These are phyloP conservation scores for Boletus sensibilis DNA, from an alignment of 768 basidiomycete species.

Conservation along the genomic window DNA sequence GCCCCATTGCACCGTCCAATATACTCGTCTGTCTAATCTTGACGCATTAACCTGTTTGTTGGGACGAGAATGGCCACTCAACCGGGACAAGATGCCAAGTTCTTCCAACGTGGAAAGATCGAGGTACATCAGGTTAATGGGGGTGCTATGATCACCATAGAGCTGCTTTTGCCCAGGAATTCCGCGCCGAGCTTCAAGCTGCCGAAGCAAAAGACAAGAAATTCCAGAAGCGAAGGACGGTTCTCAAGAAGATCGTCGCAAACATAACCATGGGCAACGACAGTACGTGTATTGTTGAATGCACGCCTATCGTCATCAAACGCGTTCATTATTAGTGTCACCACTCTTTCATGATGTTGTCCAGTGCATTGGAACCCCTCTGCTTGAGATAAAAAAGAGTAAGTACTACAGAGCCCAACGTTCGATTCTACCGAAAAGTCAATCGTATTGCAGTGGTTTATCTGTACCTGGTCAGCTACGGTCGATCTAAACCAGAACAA, in stretches of 20 bases:
- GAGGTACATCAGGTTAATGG: slow-evolving; percentile 50
- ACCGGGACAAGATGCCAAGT: slow-evolving; percentile 85
- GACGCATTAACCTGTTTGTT: neutral
- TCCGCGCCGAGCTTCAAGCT: slow-evolving; percentile 86
- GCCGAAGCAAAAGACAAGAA: slow-evolving; percentile 97
- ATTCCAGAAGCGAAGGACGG: slow-evolving; percentile 87
- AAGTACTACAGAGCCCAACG: slow-evolving; percentile 30
- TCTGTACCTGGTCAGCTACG: slow-evolving; percentile 96
- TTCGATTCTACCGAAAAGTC: neutral
- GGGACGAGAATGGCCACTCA: slow-evolving; percentile 42
- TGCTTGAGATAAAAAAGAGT: slow-evolving; percentile 99
- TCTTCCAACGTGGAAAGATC: slow-evolving; percentile 90
- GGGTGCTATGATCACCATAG: slow-evolving; percentile 9
- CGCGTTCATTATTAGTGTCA: slow-evolving; percentile 62
- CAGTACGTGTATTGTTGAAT: slow-evolving; percentile 57
- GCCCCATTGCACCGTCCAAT: neutral
- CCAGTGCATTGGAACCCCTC: slow-evolving; percentile 90
- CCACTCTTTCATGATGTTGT: slow-evolving; percentile 94
- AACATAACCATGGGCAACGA: slow-evolving; percentile 99
- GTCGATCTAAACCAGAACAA: slow-evolving; percentile 89
- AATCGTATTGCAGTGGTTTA: slow-evolving; percentile 75
- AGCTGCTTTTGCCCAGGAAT: slow-evolving; percentile 54
- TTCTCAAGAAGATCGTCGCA: slow-evolving; percentile 95
- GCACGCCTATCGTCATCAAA: slow-evolving; percentile 14
- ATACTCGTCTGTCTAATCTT: slow-evolving; percentile 2